Evolutionary conservation across 768 basidiomycete genomes (phyloP).

Genomic region (Neoboletus magnificus): DNA sequence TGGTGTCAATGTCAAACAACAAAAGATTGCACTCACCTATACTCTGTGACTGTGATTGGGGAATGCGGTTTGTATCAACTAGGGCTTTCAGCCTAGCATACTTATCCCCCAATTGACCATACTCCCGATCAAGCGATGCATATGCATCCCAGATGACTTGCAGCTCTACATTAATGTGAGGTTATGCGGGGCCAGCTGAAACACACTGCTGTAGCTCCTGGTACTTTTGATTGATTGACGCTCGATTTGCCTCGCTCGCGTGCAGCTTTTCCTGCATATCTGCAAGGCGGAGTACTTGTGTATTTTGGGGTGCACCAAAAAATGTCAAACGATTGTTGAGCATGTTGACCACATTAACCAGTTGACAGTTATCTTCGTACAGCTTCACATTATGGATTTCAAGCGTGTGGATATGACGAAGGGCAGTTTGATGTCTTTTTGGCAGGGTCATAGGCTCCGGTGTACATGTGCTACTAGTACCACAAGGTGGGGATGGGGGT

Average conservation of each 20-base stretch:
- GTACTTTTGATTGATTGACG: constrained; percentile 19
- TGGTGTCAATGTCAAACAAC: background rate
- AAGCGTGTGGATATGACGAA: constrained; percentile 33
- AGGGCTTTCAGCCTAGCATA: constrained; percentile 16
- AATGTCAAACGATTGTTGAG: constrained; percentile 32
- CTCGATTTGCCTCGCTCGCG: constrained; percentile 17
- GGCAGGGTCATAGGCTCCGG: constrained; percentile 41
- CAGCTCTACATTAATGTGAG: constrained; percentile 19
- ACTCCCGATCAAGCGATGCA: constrained; percentile 20
- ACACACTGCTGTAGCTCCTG: constrained; percentile 21
- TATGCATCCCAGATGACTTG: constrained; percentile 16
- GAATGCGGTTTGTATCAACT: background rate
- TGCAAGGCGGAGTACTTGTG: constrained; percentile 15
- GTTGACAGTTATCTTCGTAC: constrained; percentile 38
- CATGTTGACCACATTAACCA: constrained; percentile 25
- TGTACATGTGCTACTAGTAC: constrained; percentile 38
- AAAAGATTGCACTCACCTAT: constrained; percentile 1
- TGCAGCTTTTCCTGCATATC: constrained; percentile 29
- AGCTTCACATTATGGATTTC: constrained; percentile 32
- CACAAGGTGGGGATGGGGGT: constrained; percentile 2
- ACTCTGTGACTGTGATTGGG: constrained; percentile 10
- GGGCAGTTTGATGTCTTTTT: constrained; percentile 17
- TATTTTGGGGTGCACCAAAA: constrained; percentile 12
- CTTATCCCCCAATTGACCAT: constrained; percentile 19
- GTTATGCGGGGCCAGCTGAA: constrained; percentile 13